phyloP scores from a whole-genome alignment of 345 rosid genomes.

The Arabis alpina region DNA sequence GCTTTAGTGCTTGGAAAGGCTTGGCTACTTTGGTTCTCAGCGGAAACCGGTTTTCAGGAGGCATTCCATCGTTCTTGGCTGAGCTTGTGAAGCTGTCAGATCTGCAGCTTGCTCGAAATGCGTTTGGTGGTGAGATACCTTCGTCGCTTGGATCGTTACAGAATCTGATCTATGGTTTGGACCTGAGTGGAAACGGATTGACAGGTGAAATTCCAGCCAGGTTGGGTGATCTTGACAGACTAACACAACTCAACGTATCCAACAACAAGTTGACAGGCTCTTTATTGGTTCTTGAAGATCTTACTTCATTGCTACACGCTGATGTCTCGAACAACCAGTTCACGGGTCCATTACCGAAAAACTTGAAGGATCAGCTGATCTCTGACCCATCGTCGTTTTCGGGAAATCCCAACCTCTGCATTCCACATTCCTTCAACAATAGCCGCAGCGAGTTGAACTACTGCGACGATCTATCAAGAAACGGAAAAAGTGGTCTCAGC shows the following conservation, averaged over 20 bases:
- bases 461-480: slow-evolving; percentile 45
- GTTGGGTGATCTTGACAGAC: slow-evolving; percentile 48
- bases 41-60: slow-evolving; percentile 63
- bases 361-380: slow-evolving; percentile 41
- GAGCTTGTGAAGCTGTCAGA: slow-evolving; percentile 55
- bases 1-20: slow-evolving; percentile 54
- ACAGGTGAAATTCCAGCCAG: slow-evolving; percentile 61
- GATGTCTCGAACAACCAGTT: slow-evolving; percentile 70
- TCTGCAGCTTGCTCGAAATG: slow-evolving; percentile 67
- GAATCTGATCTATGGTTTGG: slow-evolving; percentile 56
- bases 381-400: slow-evolving; percentile 56
- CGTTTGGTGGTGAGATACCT: slow-evolving; percentile 72
- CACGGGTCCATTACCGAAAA: slow-evolving; percentile 67
- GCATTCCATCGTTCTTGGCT: slow-evolving; percentile 60
- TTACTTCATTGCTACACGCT: slow-evolving; percentile 47
- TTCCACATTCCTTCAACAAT: slow-evolving; percentile 52
- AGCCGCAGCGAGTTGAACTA: slow-evolving; percentile 41
- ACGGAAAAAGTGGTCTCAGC: slow-evolving; percentile 41
- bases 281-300: slow-evolving; percentile 49
- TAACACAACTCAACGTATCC: slow-evolving; percentile 63
- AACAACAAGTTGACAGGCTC: slow-evolving; percentile 68
- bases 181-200: slow-evolving; percentile 65
- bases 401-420: slow-evolving; percentile 66
- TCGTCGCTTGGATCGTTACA: slow-evolving; percentile 54
- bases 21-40: slow-evolving; percentile 60